These are phyloP conservation scores for Fusarium protoensiforme DNA, from an alignment of 2,329 filamentous ascomycete species.

Conservation along the genomic window DNA sequence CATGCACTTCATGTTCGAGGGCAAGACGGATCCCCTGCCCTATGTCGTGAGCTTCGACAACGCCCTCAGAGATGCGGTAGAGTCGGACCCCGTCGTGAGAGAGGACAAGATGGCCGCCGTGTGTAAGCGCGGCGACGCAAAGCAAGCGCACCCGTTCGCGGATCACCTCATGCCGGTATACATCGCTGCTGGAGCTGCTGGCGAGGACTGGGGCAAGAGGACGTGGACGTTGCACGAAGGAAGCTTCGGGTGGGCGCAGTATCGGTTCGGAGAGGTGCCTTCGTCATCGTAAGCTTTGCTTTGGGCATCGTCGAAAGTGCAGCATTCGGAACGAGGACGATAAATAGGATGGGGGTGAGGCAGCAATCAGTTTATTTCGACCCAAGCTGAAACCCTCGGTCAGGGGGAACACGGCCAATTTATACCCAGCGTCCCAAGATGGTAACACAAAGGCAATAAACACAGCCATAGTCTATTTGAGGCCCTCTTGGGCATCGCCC, in stretches of 20 bases:
- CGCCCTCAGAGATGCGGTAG: constrained; percentile 73
- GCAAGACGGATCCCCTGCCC: constrained; percentile 59
- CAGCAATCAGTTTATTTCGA: neutral
- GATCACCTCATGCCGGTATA: constrained; percentile 63
- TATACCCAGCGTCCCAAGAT: neutral
- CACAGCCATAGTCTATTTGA: neutral
- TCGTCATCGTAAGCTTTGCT: constrained; percentile 2
- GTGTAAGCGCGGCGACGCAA: constrained; percentile 56
- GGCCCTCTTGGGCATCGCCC: constrained; percentile 4
- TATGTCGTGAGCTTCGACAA: constrained; percentile 74
- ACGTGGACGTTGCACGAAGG: constrained; percentile 59
- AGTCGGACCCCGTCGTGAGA: constrained; percentile 51
- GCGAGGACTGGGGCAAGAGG: constrained; percentile 54
- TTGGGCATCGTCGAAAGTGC: constrained; percentile 8
- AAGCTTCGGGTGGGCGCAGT: constrained; percentile 60
- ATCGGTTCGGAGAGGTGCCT: constrained; percentile 56
- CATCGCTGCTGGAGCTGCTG: constrained; percentile 58
- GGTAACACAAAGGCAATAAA: neutral
- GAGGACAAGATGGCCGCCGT: constrained; percentile 54
- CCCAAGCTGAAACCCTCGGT: neutral
- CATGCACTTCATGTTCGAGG: constrained; percentile 47
- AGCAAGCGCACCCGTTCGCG: constrained; percentile 60
- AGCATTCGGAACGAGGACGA: neutral
- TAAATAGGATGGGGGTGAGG: neutral
- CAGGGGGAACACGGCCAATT: neutral